Percentiles rank a stretch among this genome's conserved stretches.
Conservation (phyloP, 352 stramenopile species). For the Halophytophthora polymorphica region DNA sequence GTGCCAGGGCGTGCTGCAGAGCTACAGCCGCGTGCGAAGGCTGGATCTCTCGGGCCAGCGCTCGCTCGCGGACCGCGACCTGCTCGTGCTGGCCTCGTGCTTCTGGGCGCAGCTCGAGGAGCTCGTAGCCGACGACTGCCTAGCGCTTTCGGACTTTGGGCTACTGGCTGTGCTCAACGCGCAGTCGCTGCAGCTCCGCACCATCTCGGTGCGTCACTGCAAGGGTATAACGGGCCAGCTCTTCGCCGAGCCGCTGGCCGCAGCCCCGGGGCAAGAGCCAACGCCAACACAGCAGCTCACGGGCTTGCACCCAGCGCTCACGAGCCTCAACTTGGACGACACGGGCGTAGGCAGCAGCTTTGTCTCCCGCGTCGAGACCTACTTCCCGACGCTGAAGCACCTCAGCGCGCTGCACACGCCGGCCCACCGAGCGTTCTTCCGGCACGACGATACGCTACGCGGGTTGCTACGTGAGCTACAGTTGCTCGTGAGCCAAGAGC, state of each 20-base stretch:
- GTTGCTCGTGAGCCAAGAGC: constrained; percentile 55
- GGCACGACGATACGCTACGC: constrained; percentile 25
- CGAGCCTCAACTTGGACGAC: constrained; percentile 59
- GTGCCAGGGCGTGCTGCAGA: constrained; percentile 60
- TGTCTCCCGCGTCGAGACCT: constrained; percentile 40
- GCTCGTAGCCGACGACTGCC: constrained; percentile 65
- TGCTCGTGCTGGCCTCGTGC: constrained; percentile 77
- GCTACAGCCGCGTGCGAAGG: constrained; percentile 54
- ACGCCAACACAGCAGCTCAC: constrained; percentile 18
- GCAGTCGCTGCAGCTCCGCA: constrained; percentile 61
- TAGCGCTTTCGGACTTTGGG: constrained; percentile 77
- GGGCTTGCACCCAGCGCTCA: constrained; percentile 62
- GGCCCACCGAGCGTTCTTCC: constrained; percentile 62
- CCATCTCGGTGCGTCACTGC: constrained; percentile 73
- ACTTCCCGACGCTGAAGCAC: constrained; percentile 59
- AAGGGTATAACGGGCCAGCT: constrained; percentile 68
- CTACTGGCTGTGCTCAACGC: constrained; percentile 80
- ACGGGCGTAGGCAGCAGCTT: constrained; percentile 50
- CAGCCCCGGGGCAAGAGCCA: neutral
- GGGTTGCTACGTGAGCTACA: constrained; percentile 36
- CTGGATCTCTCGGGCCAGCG: constrained; percentile 77
- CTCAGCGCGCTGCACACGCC: constrained; percentile 72
- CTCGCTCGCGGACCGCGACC: constrained; percentile 56
- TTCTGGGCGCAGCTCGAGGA: constrained; percentile 76
- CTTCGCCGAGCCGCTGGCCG: constrained; percentile 29